Conservation (phyloP, 805 yeast genomes). For the Wickerhamomyces silvicola region DNA sequence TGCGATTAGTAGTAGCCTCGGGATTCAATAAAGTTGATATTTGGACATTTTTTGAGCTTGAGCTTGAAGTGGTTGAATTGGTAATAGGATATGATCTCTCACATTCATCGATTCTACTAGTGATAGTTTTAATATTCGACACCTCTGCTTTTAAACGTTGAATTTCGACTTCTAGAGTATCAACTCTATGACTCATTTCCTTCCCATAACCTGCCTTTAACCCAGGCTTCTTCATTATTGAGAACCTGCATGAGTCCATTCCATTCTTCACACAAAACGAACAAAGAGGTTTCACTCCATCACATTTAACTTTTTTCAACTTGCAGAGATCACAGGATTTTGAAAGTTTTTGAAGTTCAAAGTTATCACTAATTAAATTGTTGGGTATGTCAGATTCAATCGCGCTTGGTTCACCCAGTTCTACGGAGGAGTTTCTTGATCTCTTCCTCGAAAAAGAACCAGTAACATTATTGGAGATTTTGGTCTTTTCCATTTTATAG, state of each 20-base stretch:
- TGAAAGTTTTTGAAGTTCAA: constrained; percentile 6
- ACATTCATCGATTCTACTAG: neutral
- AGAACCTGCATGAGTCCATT: constrained; percentile 9
- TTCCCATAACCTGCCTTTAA: constrained; percentile 20
- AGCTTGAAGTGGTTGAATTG: constrained; percentile 3
- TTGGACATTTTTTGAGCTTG: constrained; percentile 6
- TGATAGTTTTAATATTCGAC: neutral
- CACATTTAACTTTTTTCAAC: constrained; percentile 19
- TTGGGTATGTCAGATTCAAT: neutral
- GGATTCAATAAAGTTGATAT: constrained; percentile 16
- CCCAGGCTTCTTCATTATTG: constrained; percentile 18
- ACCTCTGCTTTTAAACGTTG: neutral
- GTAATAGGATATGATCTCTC: neutral
- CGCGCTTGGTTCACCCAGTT: neutral
- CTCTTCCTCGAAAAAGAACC: too few species aligned
- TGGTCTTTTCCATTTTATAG: neutral
- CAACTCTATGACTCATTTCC: constrained; percentile 15
- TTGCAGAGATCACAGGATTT: constrained; percentile 19
- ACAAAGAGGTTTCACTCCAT: constrained; percentile 15
- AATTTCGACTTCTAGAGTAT: constrained; percentile 10
- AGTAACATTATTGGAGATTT: too few species aligned
- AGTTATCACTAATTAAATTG: neutral
- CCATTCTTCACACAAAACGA: constrained; percentile 13
- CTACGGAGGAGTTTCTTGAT: neutral
- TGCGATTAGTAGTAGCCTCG: too few species aligned